Evolutionary conservation across 495 filamentous ascomycete species (phyloP).

Genomic region (Xylaria sp.): DNA sequence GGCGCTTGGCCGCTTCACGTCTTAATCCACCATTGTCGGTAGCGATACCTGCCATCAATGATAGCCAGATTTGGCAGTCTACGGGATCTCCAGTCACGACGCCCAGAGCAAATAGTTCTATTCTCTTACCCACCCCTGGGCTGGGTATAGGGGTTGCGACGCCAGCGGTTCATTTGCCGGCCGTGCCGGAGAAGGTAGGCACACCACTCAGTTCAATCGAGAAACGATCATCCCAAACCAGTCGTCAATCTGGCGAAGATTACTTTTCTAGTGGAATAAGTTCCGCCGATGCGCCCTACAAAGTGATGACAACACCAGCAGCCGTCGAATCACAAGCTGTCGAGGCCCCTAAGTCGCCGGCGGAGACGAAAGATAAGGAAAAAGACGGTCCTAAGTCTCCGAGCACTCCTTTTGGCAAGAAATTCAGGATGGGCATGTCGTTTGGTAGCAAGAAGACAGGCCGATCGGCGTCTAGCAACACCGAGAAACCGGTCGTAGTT

Average conservation of each 20-base stretch:
- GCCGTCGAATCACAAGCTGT: slow-evolving; percentile 42
- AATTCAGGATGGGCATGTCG: slow-evolving; percentile 84
- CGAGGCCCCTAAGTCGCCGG: slow-evolving; percentile 59
- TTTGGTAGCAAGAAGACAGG: slow-evolving; percentile 82
- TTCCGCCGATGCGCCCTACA: slow-evolving; percentile 43
- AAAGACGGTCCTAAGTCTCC: slow-evolving; percentile 72
- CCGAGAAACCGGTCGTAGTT: slow-evolving; percentile 72
- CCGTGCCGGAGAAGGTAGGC: slow-evolving; percentile 45
- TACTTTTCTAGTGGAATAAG: slow-evolving; percentile 56
- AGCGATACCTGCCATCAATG: slow-evolving; percentile 68
- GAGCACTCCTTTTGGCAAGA: slow-evolving; percentile 78
- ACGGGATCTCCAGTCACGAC: slow-evolving; percentile 55
- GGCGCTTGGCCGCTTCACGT: slow-evolving; percentile 59
- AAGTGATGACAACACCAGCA: slow-evolving; percentile 44
- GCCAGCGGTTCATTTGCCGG: slow-evolving; percentile 59
- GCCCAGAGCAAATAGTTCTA: slow-evolving; percentile 67
- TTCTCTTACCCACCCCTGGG: slow-evolving; percentile 70
- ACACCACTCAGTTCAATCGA: slow-evolving; percentile 50
- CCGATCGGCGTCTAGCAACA: slow-evolving; percentile 72
- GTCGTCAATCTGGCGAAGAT: slow-evolving; percentile 53
- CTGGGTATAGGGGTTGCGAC: slow-evolving; percentile 82
- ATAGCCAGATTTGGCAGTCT: slow-evolving; percentile 51
- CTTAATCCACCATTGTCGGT: slow-evolving; percentile 69
- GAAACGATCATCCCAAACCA: slow-evolving; percentile 41
- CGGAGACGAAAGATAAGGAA: slow-evolving; percentile 62